These are phyloP conservation scores for Fraxinus excelsior DNA, from an alignment of 257 asterid genomes.

Conservation along the genomic window DNA sequence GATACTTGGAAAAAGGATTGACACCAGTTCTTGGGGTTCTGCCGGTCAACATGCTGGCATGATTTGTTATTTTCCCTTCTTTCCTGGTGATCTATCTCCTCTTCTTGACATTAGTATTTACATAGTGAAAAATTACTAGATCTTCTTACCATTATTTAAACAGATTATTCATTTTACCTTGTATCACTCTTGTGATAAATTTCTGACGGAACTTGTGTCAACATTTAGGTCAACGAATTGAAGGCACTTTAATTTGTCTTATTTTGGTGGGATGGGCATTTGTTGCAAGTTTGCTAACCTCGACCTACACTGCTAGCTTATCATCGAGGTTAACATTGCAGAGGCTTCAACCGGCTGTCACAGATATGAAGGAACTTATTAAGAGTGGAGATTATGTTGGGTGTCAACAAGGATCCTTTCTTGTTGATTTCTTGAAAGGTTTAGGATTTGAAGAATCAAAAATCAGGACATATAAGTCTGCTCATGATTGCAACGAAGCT, in stretches of 20 bases:
- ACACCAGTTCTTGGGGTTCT: conserved; percentile 16
- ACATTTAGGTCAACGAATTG: conserved; percentile 44
- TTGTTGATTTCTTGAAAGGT: conserved; percentile 27
- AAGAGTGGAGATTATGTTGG: conserved; percentile 42
- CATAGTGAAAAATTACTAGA: background rate
- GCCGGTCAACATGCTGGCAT: conserved; percentile 41
- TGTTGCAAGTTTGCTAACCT: conserved; percentile 47
- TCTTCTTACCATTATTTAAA: conserved; percentile 7
- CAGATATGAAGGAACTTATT: conserved; percentile 38
- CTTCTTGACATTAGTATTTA: conserved; percentile 20
- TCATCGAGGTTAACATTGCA: conserved; percentile 46
- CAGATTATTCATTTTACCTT: background rate
- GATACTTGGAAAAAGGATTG: conserved; percentile 33
- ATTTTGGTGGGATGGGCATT: conserved; percentile 51
- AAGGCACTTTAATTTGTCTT: conserved; percentile 38
- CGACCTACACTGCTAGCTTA: conserved; percentile 56
- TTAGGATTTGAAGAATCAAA: conserved; percentile 37
- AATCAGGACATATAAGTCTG: conserved; percentile 29
- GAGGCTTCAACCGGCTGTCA: conserved; percentile 38
- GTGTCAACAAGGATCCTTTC: conserved; percentile 54
- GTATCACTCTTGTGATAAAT: background rate
- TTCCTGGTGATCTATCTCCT: conserved; percentile 25
- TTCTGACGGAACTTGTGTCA: background rate
- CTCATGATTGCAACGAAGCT: conserved; percentile 32
- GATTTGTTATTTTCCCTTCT: conserved; percentile 40